A percentile compares a stretch with the other conserved stretches of the same genome.
phyloP scores from a whole-genome alignment of 805 yeast genomes.

The Cyberlindnera lachancei region DNA sequence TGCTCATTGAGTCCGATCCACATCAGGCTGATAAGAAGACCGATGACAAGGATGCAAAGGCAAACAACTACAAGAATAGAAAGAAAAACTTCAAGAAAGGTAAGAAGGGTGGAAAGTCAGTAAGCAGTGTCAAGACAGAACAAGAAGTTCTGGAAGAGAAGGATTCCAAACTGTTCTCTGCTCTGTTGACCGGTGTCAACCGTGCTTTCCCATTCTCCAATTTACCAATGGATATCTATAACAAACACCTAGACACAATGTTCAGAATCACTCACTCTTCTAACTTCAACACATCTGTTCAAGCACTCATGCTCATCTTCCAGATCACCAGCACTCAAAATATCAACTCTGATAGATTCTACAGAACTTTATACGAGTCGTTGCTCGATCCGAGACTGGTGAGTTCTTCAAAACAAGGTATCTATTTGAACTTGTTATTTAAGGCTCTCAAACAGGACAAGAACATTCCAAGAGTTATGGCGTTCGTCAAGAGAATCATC shows the following conservation, averaged over 20 bases:
- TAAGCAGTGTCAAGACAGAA: constrained; percentile 56
- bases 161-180: constrained; percentile 78
- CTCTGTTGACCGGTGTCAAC: constrained; percentile 88
- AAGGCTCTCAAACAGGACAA: constrained; percentile 73
- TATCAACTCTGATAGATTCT: constrained; percentile 60
- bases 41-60: constrained; percentile 26
- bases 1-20: constrained; percentile 61
- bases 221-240: constrained; percentile 61
- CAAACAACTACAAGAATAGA: constrained; percentile 52
- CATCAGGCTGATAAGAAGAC: constrained; percentile 35
- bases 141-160: constrained; percentile 68
- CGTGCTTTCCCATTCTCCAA: constrained; percentile 92
- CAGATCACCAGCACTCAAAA: constrained; percentile 65
- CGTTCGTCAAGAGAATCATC: constrained; percentile 84
- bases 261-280: constrained; percentile 90
- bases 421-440: constrained; percentile 79
- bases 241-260: constrained; percentile 72
- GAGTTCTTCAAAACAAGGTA: constrained; percentile 86
- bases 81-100: constrained; percentile 75
- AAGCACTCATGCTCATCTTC: constrained; percentile 79
- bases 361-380: constrained; percentile 84
- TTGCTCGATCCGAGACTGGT: constrained; percentile 77
- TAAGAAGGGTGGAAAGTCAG: constrained; percentile 82
- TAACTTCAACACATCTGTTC: constrained; percentile 89
- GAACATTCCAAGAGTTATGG: constrained; percentile 56